phyloP scores from a whole-genome alignment of 31 red algal species.

The Asparagopsis taxiformis region DNA sequence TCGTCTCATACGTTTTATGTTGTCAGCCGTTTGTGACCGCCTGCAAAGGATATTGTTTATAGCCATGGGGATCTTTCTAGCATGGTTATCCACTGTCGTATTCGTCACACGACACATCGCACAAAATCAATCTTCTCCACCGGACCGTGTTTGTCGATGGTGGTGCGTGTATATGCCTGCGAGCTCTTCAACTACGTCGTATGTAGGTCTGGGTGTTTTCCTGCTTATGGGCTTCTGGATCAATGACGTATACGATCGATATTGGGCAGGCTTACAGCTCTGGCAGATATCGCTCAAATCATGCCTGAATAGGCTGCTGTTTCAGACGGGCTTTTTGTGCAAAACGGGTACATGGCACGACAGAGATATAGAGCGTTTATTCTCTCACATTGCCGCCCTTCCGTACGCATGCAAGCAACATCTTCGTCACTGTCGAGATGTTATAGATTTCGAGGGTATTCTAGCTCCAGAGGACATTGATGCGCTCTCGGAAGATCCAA shows the following conservation, averaged over 20 bases:
- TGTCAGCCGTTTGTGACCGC: background rate
- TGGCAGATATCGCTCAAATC: conserved; percentile 18
- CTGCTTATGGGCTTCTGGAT: conserved; percentile 53
- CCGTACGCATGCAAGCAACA: conserved; percentile 20
- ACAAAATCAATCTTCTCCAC: background rate
- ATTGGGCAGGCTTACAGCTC: conserved; percentile 23
- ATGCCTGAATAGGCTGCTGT: background rate
- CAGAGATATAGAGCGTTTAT: conserved; percentile 28
- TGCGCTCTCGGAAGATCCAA: conserved; percentile 8
- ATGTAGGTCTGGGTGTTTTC: conserved; percentile 61
- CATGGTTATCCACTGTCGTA: conserved; percentile 9
- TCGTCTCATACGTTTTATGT: no score
- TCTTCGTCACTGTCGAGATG: conserved; percentile 4
- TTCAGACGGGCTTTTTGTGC: background rate
- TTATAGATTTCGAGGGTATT: conserved; percentile 2
- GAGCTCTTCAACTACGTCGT: conserved; percentile 31
- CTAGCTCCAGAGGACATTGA: conserved; percentile 10
- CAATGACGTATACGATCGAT: conserved; percentile 51
- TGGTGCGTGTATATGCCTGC: conserved; percentile 56
- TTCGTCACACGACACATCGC: conserved; percentile 1
- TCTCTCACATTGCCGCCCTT: conserved; percentile 26
- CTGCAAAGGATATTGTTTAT: background rate
- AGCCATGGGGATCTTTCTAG: background rate
- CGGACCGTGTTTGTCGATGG: conserved; percentile 22
- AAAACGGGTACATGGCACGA: conserved; percentile 25